Base-by-base conservation (phyloP, 371 early-diverging fungal genomes). In the Mortierella sp. region DNA sequence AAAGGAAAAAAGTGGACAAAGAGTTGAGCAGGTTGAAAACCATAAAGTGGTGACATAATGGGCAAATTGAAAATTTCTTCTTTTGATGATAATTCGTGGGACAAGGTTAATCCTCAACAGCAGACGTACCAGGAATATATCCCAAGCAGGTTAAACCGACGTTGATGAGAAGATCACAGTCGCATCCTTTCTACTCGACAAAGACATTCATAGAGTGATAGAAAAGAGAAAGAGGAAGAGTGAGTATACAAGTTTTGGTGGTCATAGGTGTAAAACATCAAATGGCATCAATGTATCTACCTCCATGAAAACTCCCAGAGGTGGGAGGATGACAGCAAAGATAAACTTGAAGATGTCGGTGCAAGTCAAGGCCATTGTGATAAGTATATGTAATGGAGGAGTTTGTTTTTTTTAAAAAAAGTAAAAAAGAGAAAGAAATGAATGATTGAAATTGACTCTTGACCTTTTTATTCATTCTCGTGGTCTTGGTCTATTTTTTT, bases 141-240 rank as follows among this genome's bases (percentile, higher is more conserved):
- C 96, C 96, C 15, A 96, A 87, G 53, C 90, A 84, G 3, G 95
- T 94, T 72, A 96, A 85, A 9, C 75, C 88, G 83, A 94, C 89
- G 85, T 95, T 95, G 74, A 95, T 95, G 37, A 91, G 77, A 29
- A 96, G 80, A 76, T 95, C 94, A 37, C 85, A 86, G 7, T 86
- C 85, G 82, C 93, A 94, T 5, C 96, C 85, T 63, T 54, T 80
- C 80, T 43, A 43, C 19, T 86, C 86, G 42, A 87, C 66, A 22
- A 87, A 35, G 37, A 87, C 85, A 4, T 43, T 17, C 19, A 17
- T 3, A 43, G 19, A 15, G 19, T 15, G 28, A 22, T 7, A 26
- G 28, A 9, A 57, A 51, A 58, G 31, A 29, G 15, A 29, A 34
- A 58, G 29, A 40, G 65, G 22, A 3, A 67, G 37, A 32, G 0